Conservation (phyloP, 2,329 filamentous ascomycete species). For the Trichoderma sp. region DNA sequence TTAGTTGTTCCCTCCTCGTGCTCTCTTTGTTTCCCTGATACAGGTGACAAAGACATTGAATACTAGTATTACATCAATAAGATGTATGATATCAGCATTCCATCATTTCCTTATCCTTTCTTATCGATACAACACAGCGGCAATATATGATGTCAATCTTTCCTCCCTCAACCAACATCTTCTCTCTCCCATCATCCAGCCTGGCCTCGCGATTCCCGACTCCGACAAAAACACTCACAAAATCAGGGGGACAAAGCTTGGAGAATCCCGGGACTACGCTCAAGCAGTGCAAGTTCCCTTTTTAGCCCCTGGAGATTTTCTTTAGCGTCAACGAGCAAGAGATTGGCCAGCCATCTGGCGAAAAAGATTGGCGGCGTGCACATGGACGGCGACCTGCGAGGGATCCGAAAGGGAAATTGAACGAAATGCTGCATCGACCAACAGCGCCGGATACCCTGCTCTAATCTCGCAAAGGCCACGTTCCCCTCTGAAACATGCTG, state of each 20-base stretch:
- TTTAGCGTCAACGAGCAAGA: conserved; percentile 18
- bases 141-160: not conserved
- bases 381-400: not conserved
- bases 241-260: conserved; percentile 12
- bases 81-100: not conserved
- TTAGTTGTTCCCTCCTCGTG: not conserved
- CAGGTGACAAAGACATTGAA: not conserved
- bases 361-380: not conserved
- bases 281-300: conserved; percentile 16
- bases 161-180: conserved; percentile 10
- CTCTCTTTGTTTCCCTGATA: not conserved
- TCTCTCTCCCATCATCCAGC: not conserved
- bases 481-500: not conserved
- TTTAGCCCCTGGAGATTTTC: conserved; percentile 10
- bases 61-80: not conserved
- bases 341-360: not conserved
- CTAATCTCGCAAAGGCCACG: not conserved
- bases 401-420: not conserved
- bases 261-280: conserved; percentile 12
- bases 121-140: not conserved
- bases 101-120: not conserved
- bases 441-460: not conserved
- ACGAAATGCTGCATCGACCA: not conserved
- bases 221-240: not conserved
- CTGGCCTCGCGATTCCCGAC: conserved; percentile 13